Base-by-base conservation (phyloP, 2,329 filamentous ascomycete genomes). In the Fusarium sp. region DNA sequence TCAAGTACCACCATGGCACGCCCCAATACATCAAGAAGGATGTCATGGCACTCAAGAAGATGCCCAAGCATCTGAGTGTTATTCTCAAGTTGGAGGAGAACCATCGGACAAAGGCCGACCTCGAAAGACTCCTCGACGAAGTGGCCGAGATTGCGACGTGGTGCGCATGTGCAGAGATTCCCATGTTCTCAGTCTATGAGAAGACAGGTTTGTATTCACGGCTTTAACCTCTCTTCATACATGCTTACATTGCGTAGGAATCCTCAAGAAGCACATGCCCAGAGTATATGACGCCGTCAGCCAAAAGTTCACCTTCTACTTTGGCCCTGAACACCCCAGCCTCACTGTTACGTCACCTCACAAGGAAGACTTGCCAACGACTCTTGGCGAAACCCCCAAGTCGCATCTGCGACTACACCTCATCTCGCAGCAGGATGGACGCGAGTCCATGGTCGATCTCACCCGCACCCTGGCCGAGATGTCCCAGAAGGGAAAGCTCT, bases 1-100 rank as follows among this genome's bases (percentile, higher is more conserved):
- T 97, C 64, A 95, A 96, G 82, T 97, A 99, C 85, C 97, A 99
- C 85, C 97, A 99, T 83, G 94, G 94, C 62, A 97, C 96, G 1
- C 97, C 97, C 9, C 94, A 97, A 81, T 91, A 98, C 80, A 98
- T 99, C 76, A 91, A 93, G 79, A 92, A 93, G 79, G 97, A 99
- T 84, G 92, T 98, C 30, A 91, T 91, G 81, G 88, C 89, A 11
- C 84, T 99, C 66, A 88, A 87, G 67, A 91, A 93, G 77, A 84
- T 97, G 69, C 97, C 97, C 3, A 90, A 93, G 74, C 97, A 99
- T 80, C 83, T 99, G 60, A 98, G 95, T 80, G 92, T 97, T 12
- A 92, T 98, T 64, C 84, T 99, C 68, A 92, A 92, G 67, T 86
- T 94, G 57, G 91, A 96, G 78, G 87, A 92, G 80, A 90, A 93